Evolutionary conservation across 768 basidiomycete species (phyloP).

Genomic region (Russula virescens): DNA sequence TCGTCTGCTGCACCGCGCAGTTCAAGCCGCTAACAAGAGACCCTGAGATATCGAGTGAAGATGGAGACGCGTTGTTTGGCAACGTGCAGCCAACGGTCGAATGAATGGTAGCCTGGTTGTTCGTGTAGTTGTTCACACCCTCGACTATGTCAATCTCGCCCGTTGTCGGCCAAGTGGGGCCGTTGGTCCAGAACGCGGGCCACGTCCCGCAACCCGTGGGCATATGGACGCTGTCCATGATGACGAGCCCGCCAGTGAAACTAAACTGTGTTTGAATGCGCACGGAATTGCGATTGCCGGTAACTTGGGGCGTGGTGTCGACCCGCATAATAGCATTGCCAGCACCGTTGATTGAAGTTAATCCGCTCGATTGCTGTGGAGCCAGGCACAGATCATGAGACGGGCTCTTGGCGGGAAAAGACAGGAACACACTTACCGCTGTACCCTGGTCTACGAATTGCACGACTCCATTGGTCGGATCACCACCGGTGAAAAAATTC

Average conservation of each 20-base stretch:
- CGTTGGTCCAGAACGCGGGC: slow-evolving; percentile 49
- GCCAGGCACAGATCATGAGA: slow-evolving; percentile 3
- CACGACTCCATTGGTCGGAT: slow-evolving; percentile 75
- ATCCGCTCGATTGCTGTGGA: slow-evolving; percentile 45
- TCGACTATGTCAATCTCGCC: slow-evolving; percentile 86
- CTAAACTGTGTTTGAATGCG: slow-evolving; percentile 62
- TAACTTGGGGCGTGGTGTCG: slow-evolving; percentile 72
- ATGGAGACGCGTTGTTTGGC: slow-evolving; percentile 36
- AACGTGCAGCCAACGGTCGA: slow-evolving; percentile 67
- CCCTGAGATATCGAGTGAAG: slow-evolving; percentile 51
- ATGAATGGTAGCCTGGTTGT: slow-evolving; percentile 80
- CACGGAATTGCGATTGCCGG: slow-evolving; percentile 65
- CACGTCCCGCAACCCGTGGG: slow-evolving; percentile 86
- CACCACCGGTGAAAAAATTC: slow-evolving; percentile 59
- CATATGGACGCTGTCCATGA: slow-evolving; percentile 86
- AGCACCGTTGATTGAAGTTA: slow-evolving; percentile 58
- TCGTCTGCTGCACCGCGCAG: slow-evolving; percentile 63
- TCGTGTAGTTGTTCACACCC: slow-evolving; percentile 74
- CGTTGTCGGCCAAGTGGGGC: slow-evolving; percentile 57
- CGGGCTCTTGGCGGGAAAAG: neutral
- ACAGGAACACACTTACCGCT: slow-evolving; percentile 39
- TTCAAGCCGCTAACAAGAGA: slow-evolving; percentile 63
- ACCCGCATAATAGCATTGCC: slow-evolving; percentile 86
- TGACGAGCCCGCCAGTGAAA: slow-evolving; percentile 62
- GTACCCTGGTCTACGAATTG: slow-evolving; percentile 58